A percentile compares a stretch with the other conserved stretches of the same genome.
Evolutionary conservation across 2,329 filamentous ascomycete species (phyloP).

Genomic region (Diplodia seriata): DNA sequence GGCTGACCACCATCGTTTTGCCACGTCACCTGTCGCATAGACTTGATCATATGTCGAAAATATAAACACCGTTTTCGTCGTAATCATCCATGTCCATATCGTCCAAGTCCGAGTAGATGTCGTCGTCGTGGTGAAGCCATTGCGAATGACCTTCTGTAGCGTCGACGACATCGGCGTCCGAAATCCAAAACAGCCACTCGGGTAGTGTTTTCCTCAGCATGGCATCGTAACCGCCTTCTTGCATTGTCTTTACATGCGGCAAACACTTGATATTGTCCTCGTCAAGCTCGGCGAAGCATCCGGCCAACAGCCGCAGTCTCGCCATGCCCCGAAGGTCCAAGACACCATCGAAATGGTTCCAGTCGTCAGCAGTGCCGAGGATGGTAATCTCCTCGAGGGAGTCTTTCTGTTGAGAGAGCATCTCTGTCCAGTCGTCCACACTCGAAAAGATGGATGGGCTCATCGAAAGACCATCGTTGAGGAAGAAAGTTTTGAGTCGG

Average conservation of each 20-base stretch:
- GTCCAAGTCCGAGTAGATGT: no score
- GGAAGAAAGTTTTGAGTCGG: background rate
- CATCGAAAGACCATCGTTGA: background rate
- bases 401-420: background rate
- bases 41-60: no score
- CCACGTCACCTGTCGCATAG: no score
- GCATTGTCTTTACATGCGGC: background rate
- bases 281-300: no score
- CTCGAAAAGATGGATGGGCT: background rate
- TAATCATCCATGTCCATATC: no score
- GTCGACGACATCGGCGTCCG: no score
- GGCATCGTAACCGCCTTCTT: background rate
- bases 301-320: background rate
- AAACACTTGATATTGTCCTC: background rate
- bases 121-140: no score
- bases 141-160: no score
- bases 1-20: no score
- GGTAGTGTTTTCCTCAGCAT: background rate
- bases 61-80: no score
- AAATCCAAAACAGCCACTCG: background rate
- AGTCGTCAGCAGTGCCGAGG: background rate
- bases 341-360: background rate
- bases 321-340: constrained; percentile 3
- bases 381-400: background rate
- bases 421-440: background rate